Conservation (phyloP, 768 basidiomycete genomes). For the Lenzites betulinus region DNA sequence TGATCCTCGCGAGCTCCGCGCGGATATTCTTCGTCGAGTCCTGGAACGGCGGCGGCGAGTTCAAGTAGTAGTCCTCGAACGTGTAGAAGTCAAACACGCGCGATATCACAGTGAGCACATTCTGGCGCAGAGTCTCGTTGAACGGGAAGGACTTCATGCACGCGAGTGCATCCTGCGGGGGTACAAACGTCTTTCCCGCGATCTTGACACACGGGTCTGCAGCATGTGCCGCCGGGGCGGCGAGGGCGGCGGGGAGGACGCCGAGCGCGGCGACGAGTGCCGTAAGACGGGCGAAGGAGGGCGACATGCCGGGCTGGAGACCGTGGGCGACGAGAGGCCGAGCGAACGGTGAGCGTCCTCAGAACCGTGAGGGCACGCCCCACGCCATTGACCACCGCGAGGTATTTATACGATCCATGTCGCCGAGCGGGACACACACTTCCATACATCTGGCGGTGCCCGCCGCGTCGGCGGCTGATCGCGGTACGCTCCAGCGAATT, state of each 20-base stretch:
- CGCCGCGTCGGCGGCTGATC: not conserved
- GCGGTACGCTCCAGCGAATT: not conserved
- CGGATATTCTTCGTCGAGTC: constrained; percentile 58
- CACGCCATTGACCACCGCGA: not conserved
- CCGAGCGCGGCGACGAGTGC: constrained; percentile 5
- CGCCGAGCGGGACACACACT: not conserved
- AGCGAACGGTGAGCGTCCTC: not conserved
- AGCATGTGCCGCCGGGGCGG: constrained; percentile 7
- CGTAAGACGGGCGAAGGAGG: constrained; percentile 2
- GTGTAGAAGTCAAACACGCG: constrained; percentile 43
- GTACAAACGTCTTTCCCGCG: constrained; percentile 44
- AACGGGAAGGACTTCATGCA: constrained; percentile 54
- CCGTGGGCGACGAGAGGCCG: not conserved
- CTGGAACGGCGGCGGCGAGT: constrained; percentile 40
- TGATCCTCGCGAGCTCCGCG: constrained; percentile 48
- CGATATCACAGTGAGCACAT: constrained; percentile 37
- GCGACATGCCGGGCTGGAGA: not conserved
- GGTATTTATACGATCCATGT: not conserved
- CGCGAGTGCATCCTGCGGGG: constrained; percentile 55
- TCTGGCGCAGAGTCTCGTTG: constrained; percentile 41
- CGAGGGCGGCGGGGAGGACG: not conserved
- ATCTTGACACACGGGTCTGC: constrained; percentile 38
- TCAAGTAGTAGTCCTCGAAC: constrained; percentile 41
- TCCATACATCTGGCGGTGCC: not conserved
- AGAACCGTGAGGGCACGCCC: constrained; percentile 2